Conservation (phyloP, 192 early-diverging fungal species). For the Backusella tuberculispora region DNA sequence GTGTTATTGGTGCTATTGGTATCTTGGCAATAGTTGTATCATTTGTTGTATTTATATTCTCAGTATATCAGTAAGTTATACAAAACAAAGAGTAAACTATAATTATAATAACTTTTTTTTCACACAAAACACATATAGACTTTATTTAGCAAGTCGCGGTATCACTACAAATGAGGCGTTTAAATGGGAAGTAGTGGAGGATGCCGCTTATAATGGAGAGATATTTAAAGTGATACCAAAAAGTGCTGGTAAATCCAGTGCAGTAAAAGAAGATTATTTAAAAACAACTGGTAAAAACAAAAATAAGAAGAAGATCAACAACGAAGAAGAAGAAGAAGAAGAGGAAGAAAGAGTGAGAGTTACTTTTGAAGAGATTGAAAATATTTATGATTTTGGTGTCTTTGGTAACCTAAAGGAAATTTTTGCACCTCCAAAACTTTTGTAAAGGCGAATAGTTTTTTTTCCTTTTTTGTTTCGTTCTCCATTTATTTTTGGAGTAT, state of each 20-base stretch:
- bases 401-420: constrained; percentile 35
- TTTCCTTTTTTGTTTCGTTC: constrained; percentile 6
- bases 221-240: constrained; percentile 24
- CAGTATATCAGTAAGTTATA: constrained; percentile 49
- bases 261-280: constrained; percentile 15
- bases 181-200: constrained; percentile 60
- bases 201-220: constrained; percentile 49
- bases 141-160: constrained; percentile 49
- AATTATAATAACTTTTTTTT: background rate
- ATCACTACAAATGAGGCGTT: constrained; percentile 60
- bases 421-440: constrained; percentile 34
- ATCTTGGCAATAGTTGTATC: constrained; percentile 50
- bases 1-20: constrained; percentile 52
- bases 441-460: constrained; percentile 9
- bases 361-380: constrained; percentile 40
- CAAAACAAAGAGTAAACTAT: too few species aligned
- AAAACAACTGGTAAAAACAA: background rate
- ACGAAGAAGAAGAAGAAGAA: background rate
- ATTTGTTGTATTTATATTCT: constrained; percentile 52
- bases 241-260: background rate
- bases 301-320: background rate
- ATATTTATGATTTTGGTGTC: constrained; percentile 45
- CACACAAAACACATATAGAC: constrained; percentile 10
- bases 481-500: background rate
- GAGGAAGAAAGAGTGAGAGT: constrained; percentile 15